Evolutionary conservation across 176 grass and related monocot species (phyloP), one percentile per base, ranked within the genome.

Genomic region (Oryza coarctata): DNA sequence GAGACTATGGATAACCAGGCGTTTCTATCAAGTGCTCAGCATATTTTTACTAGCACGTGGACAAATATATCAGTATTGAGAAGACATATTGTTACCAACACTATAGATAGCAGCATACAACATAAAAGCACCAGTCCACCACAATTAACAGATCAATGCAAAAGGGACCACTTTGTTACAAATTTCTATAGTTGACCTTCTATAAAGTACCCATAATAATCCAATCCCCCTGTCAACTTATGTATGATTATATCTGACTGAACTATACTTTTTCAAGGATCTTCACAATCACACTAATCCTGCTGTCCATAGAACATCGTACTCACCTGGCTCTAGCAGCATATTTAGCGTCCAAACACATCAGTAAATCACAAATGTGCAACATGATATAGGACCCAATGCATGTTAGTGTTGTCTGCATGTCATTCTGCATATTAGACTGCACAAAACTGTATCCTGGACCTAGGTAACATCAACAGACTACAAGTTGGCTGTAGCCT

Each of bases 371-470:
- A 33, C 1, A 20, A 58, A 23, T 9, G 20, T 45, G 10, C 15
- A 29, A 50, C 15, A 73, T 75, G n/a, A 25, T 5, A 55, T 55
- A 70, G 23, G 66, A 81, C 8, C 9, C 33, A 80, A 81, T 40
- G 15, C 32, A 81, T 57, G 33, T 57, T 40, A 71, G 15, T 71
- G 25, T 1, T 40, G 2, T 11, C 55, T 60, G 55, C 55, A 25
- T 60, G 22, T 12, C 33, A 81, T 27, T 80, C 47, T 81, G 47
- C 25, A 80, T 15, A 70, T 70, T 60, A 52, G 31, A 83, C 20
- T n/a, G 14, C 63, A 76, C 38, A 69, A 58, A 76, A 11, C 38
- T 61, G 9, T 23, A 68, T 4, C 41, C 65, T 58, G 49, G 71
- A 38, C 35, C 50, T 18, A 81, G 10, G 20, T 38, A 75, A 75